Percentiles rank a stretch among this genome's conserved stretches.
Evolutionary conservation across 257 asterid genomes (phyloP).

Genomic region (Scutellaria galericulata): DNA sequence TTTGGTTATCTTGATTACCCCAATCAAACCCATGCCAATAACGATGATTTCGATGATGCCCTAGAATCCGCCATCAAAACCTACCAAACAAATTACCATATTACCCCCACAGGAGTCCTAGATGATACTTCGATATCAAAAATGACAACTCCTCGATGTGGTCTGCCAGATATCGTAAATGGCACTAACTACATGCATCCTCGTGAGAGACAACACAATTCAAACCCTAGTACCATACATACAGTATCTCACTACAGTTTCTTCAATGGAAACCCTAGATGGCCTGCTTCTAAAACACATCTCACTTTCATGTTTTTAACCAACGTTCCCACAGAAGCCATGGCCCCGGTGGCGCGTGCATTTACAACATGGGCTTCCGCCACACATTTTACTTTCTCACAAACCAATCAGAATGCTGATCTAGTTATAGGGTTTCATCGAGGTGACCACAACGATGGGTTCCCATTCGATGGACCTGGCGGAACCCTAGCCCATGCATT

Average conservation of each 20-base stretch:
- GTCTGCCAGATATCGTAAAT: constrained; percentile 32
- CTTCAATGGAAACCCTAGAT: constrained; percentile 26
- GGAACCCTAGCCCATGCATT: constrained; percentile 46
- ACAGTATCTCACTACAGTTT: constrained; percentile 38
- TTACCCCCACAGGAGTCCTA: constrained; percentile 38
- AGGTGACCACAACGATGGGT: constrained; percentile 35
- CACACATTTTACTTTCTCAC: constrained; percentile 34
- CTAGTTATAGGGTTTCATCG: constrained; percentile 33
- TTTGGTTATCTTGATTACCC: constrained; percentile 39
- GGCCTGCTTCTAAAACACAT: constrained; percentile 39
- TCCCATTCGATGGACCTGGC: constrained; percentile 43
- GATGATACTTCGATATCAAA: constrained; percentile 33
- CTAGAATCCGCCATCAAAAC: constrained; percentile 41
- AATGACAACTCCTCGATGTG: constrained; percentile 47
- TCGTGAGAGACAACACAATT: background rate
- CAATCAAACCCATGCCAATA: background rate
- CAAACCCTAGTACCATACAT: constrained; percentile 6
- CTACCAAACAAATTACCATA: constrained; percentile 42
- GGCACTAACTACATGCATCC: constrained; percentile 39
- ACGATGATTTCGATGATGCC: constrained; percentile 34
- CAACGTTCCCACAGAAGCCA: background rate
- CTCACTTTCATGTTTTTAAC: constrained; percentile 29
- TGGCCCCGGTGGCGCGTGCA: constrained; percentile 27
- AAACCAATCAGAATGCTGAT: constrained; percentile 17
- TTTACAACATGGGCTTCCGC: constrained; percentile 35